phyloP scores from a whole-genome alignment of 441 rosid genomes.

The Theobroma grandiflorum region DNA sequence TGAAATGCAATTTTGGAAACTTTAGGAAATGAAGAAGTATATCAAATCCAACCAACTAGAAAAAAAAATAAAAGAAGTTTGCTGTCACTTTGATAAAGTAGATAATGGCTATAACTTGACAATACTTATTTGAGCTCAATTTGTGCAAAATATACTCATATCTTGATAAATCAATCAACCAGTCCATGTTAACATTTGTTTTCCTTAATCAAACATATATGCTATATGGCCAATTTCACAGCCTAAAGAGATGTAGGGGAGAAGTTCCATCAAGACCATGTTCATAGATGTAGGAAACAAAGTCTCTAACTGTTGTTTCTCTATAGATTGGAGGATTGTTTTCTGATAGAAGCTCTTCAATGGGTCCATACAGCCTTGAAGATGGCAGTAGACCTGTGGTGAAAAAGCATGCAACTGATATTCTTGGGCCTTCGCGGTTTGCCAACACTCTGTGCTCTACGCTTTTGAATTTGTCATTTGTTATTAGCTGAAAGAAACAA shows the following conservation, averaged over 20 bases:
- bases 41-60: too few species aligned
- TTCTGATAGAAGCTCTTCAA: conserved; percentile 29
- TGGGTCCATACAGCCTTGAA: conserved; percentile 24
- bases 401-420: conserved; percentile 51
- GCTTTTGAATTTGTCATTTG: conserved; percentile 28
- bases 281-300: conserved; percentile 1
- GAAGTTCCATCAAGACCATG: conserved; percentile 19
- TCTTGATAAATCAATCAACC: neutral
- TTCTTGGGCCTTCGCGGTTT: conserved; percentile 43
- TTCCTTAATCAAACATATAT: neutral
- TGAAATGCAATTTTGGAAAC: too few species aligned
- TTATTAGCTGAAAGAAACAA: neutral
- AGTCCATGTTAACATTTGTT: neutral
- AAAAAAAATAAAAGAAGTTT: too few species aligned
- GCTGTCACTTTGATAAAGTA: neutral
- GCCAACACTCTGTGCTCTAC: conserved; percentile 41
- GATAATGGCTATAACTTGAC: neutral
- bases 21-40: too few species aligned
- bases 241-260: conserved; percentile 14
- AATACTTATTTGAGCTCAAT: neutral
- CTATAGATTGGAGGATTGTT: conserved; percentile 35
- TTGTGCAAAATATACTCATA: neutral
- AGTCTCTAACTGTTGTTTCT: conserved; percentile 26
- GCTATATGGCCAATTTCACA: neutral
- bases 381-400: conserved; percentile 21